Percentiles rank a stretch among this genome's conserved stretches.
phyloP scores from a whole-genome alignment of 1,284 basidiomycete species.

The Pseudozyma pruni region DNA sequence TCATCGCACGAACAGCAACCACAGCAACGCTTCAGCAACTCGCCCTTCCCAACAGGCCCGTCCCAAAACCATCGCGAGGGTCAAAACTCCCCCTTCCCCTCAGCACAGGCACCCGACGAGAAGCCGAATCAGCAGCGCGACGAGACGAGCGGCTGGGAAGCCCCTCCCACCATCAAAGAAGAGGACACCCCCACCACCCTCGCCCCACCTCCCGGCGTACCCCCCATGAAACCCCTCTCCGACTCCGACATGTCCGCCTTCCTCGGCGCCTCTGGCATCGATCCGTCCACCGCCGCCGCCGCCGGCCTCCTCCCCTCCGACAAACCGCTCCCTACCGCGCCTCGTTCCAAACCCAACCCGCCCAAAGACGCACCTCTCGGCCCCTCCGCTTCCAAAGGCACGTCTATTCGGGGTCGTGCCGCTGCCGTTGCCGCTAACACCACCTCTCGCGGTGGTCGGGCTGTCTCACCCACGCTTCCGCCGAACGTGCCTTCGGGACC shows the following conservation, averaged over 20 bases:
- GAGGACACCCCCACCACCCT: slow-evolving; percentile 8
- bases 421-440: slow-evolving; percentile 17
- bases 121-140: slow-evolving; percentile 2
- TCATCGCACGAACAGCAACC: slow-evolving; percentile 13
- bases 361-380: slow-evolving; percentile 21
- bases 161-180: slow-evolving; percentile 12
- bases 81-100: slow-evolving; percentile 21
- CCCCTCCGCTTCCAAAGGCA: slow-evolving; percentile 18
- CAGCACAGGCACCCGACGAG: slow-evolving; percentile 6
- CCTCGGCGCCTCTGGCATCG: slow-evolving; percentile 41
- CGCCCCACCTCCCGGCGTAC: slow-evolving; percentile 2
- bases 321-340: slow-evolving; percentile 4
- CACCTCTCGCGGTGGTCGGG: slow-evolving; percentile 21
- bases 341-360: background rate
- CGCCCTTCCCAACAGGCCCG: slow-evolving; percentile 19
- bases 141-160: slow-evolving; percentile 12
- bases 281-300: slow-evolving; percentile 31
- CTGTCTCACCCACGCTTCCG: slow-evolving; percentile 40
- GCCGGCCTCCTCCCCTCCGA: slow-evolving; percentile 20
- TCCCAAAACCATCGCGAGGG: slow-evolving; percentile 8
- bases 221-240: slow-evolving; percentile 27
- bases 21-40: slow-evolving; percentile 22
- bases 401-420: slow-evolving; percentile 40
- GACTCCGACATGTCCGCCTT: slow-evolving; percentile 45
- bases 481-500: slow-evolving; percentile 56